phyloP scores from a whole-genome alignment of 2,329 filamentous ascomycete genomes.

The Fusarium zealandicum region DNA sequence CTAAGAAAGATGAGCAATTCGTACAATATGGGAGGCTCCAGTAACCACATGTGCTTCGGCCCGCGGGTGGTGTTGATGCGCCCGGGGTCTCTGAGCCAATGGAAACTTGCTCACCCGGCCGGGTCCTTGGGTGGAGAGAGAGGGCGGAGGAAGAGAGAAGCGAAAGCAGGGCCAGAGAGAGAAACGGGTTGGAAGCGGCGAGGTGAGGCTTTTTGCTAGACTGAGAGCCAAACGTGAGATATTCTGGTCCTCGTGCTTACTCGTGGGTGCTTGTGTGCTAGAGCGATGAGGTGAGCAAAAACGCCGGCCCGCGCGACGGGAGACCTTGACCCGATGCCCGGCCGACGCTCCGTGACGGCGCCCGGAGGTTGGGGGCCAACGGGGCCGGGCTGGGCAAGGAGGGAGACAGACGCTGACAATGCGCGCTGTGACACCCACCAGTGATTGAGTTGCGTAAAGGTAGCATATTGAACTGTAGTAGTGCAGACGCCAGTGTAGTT shows the following conservation, averaged over 20 bases:
- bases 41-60: conserved; percentile 21
- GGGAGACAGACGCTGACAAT: background rate
- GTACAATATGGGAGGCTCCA: conserved; percentile 3
- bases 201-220: too few species aligned
- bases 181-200: background rate
- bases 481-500: background rate
- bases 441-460: background rate
- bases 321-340: conserved; percentile 17
- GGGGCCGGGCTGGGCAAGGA: conserved; percentile 18
- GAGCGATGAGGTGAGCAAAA: conserved; percentile 3
- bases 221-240: background rate
- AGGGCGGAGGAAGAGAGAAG: conserved; percentile 11
- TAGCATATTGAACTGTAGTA: too few species aligned
- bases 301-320: conserved; percentile 19
- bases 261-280: background rate
- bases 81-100: conserved; percentile 46
- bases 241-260: background rate
- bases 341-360: conserved; percentile 30
- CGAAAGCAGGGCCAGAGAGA: conserved; percentile 7
- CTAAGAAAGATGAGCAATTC: conserved; percentile 17
- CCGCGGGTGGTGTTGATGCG: conserved; percentile 36
- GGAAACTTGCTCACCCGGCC: conserved; percentile 55
- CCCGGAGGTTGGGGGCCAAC: conserved; percentile 20
- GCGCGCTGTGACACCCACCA: conserved; percentile 4
- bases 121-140: conserved; percentile 38